These are phyloP conservation scores for Leishmania amazonensis DNA, from an alignment of 208 protist genomes.

Conservation along the genomic window DNA sequence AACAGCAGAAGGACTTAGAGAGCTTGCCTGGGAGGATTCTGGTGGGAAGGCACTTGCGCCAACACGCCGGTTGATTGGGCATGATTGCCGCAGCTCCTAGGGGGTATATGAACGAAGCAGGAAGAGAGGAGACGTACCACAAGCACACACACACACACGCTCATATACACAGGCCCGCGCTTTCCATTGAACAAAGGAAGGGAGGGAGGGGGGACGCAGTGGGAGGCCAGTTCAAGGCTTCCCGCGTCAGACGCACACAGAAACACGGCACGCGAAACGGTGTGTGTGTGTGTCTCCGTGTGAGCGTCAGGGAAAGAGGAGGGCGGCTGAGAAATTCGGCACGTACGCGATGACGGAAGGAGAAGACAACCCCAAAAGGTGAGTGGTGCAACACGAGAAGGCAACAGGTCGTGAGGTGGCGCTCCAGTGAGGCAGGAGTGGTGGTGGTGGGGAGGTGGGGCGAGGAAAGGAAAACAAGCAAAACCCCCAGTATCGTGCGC, in stretches of 20 bases:
- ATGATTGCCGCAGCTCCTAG: conserved; percentile 6
- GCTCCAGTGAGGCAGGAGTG: no score
- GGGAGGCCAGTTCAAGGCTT: not conserved
- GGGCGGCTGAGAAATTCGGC: no score
- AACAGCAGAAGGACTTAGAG: conserved; percentile 54
- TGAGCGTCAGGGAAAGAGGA: not conserved
- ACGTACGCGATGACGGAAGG: no score
- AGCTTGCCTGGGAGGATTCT: conserved; percentile 35
- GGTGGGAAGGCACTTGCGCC: conserved; percentile 30
- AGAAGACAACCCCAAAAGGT: no score
- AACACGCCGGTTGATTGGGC: conserved; percentile 23
- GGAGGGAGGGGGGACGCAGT: not conserved
- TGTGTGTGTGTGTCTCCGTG: conserved; percentile 6
- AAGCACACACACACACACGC: not conserved
- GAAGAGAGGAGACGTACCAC: not conserved
- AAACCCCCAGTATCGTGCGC: no score
- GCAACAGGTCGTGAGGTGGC: no score
- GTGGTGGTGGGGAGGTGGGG: no score
- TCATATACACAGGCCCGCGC: not conserved
- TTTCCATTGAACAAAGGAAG: no score
- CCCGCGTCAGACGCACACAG: not conserved
- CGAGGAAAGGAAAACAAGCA: no score
- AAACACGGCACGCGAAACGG: conserved; percentile 11
- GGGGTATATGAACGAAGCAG: not conserved
- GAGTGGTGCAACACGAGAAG: no score